These are phyloP conservation scores for Leccinum pachyderme DNA, from an alignment of 1,284 basidiomycete genomes.

Conservation along the genomic window DNA sequence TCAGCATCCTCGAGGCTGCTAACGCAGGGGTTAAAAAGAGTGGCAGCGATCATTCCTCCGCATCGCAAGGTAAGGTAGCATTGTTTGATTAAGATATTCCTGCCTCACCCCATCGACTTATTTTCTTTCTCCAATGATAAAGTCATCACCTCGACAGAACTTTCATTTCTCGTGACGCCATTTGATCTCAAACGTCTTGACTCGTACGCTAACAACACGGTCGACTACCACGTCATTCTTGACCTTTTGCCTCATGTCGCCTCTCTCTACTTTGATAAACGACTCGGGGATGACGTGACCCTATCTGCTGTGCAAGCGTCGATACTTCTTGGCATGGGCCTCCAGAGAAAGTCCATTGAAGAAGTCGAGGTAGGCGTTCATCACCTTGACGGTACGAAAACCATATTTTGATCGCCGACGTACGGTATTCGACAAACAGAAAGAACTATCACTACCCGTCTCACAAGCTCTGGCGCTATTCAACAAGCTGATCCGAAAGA, in stretches of 20 bases:
- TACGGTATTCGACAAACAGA: conserved; percentile 36
- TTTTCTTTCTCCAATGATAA: neutral
- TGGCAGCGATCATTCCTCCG: conserved; percentile 36
- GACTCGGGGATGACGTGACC: conserved; percentile 60
- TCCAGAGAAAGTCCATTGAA: conserved; percentile 91
- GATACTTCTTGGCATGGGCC: conserved; percentile 85
- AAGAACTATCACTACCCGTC: conserved; percentile 80
- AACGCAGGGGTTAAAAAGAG: conserved; percentile 61
- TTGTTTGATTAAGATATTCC: neutral
- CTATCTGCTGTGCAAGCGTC: conserved; percentile 86
- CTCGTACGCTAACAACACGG: conserved; percentile 93
- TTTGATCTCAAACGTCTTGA: conserved; percentile 97
- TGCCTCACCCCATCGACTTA: neutral
- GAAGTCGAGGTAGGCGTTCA: conserved; percentile 69
- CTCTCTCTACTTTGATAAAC: conserved; percentile 80
- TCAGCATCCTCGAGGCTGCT: conserved; percentile 87
- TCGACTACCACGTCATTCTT: conserved; percentile 95
- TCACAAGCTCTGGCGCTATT: conserved; percentile 91
- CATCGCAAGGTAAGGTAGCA: conserved; percentile 36
- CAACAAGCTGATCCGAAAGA: conserved; percentile 86
- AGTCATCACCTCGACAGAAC: conserved; percentile 66
- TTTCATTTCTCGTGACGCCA: conserved; percentile 76
- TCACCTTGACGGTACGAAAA: neutral
- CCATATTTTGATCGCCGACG: conserved; percentile 8
- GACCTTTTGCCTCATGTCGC: conserved; percentile 87